These are phyloP conservation scores for Myrica gale DNA, from an alignment of 306 rosid species.

Conservation along the genomic window DNA sequence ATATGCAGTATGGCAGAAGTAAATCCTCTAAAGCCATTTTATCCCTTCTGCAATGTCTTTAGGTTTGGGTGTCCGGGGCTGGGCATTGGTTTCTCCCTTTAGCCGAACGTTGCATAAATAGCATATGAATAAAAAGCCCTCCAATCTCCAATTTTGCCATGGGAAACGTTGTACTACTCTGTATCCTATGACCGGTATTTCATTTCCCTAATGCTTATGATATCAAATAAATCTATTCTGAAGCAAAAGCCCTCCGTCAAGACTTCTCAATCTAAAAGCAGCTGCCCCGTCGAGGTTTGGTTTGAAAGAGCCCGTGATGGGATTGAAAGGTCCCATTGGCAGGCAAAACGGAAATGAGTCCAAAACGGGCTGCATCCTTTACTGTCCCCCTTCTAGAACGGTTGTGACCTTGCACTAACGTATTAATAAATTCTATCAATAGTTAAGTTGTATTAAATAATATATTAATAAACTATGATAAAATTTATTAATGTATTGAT, in stretches of 20 bases:
- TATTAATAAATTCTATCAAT: no score
- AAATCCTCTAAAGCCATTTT: neutral
- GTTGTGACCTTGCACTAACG: no score
- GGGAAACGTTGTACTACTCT: neutral
- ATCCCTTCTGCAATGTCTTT: neutral
- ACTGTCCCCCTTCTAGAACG: no score
- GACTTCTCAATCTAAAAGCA: neutral
- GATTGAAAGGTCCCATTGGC: neutral
- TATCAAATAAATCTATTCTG: neutral
- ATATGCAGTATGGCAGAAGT: constrained; percentile 86
- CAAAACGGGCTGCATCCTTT: neutral
- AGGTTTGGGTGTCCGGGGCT: neutral
- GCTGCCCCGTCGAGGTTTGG: neutral
- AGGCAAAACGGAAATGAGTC: neutral
- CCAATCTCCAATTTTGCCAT: neutral
- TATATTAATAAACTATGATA: no score
- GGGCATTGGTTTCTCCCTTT: neutral
- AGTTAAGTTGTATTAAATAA: no score
- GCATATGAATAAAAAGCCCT: neutral
- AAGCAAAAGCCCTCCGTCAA: no score
- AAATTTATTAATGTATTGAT: no score
- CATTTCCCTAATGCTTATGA: neutral
- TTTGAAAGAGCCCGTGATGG: neutral
- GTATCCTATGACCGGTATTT: neutral
- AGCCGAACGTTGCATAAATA: neutral